A percentile compares a stretch with the other conserved stretches of the same genome.
phyloP scores from a whole-genome alignment of 176 grass and related monocot genomes.

The Dactylis glomerata region DNA sequence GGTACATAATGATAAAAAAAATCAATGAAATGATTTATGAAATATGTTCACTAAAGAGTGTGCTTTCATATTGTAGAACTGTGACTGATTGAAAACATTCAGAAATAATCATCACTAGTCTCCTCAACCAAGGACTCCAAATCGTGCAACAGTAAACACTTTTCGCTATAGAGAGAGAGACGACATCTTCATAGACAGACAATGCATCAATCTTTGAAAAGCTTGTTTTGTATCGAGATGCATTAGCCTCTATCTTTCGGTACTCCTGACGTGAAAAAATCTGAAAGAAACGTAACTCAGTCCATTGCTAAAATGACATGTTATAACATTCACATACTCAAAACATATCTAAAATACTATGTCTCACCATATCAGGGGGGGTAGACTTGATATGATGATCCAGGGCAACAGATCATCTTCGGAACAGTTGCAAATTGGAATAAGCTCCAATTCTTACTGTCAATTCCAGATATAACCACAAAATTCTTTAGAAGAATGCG shows the following conservation, averaged over 20 bases:
- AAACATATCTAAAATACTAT: neutral
- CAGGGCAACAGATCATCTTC: neutral
- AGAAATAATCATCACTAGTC: neutral
- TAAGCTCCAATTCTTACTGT: neutral
- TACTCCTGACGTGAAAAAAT: neutral
- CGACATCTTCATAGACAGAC: neutral
- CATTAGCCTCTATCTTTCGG: neutral
- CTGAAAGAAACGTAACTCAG: neutral
- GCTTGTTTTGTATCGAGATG: neutral
- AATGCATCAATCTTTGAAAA: neutral
- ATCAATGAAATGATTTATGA: neutral
- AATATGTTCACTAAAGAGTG: neutral
- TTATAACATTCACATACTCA: neutral
- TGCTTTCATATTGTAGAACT: neutral
- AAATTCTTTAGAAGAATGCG: neutral
- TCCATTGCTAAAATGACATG: neutral
- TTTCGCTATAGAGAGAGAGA: neutral
- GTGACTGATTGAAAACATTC: neutral
- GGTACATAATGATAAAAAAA: neutral
- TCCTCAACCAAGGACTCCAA: neutral
- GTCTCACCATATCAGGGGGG: neutral
- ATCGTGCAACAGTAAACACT: neutral
- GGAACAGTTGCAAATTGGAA: neutral
- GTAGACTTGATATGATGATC: neutral
- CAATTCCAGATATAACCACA: neutral